Evolutionary conservation across 1,284 basidiomycete species (phyloP).

Genomic region (Nidula niveotomentosa): DNA sequence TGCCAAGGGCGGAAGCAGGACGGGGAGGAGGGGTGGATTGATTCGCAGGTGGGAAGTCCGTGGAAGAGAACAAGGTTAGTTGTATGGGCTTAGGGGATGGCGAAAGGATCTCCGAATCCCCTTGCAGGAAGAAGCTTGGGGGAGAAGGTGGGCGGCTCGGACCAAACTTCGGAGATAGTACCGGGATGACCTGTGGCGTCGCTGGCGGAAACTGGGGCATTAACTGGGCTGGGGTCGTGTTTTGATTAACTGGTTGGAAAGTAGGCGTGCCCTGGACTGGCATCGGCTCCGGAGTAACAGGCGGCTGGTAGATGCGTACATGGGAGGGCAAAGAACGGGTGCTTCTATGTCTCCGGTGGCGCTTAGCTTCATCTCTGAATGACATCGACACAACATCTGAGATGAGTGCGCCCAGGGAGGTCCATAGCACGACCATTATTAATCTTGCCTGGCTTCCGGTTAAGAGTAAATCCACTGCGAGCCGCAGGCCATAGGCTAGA

Average conservation of each 20-base stretch:
- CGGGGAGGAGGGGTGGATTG: conserved; percentile 18
- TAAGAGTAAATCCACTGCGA: conserved; percentile 34
- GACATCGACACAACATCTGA: conserved; percentile 23
- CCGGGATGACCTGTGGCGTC: conserved; percentile 12
- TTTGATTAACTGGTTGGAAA: not conserved
- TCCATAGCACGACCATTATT: conserved; percentile 32
- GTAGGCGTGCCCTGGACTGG: conserved; percentile 9
- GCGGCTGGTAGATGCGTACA: conserved; percentile 23
- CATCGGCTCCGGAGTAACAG: conserved; percentile 8
- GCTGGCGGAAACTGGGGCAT: conserved; percentile 9
- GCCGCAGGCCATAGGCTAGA: conserved; percentile 38
- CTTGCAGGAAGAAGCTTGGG: conserved; percentile 23
- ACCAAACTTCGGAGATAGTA: conserved; percentile 9
- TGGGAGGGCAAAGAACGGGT: conserved; percentile 23
- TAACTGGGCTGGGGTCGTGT: conserved; percentile 1
- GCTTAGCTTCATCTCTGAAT: conserved; percentile 19
- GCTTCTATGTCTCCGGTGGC: conserved; percentile 21
- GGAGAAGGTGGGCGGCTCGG: conserved; percentile 19
- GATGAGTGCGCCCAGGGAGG: conserved; percentile 27
- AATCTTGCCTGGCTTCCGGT: conserved; percentile 26
- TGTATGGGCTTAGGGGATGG: conserved; percentile 10
- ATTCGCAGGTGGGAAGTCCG: not conserved
- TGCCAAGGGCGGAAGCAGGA: conserved; percentile 23
- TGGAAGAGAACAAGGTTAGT: conserved; percentile 4
- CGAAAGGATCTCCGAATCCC: conserved; percentile 13